A percentile compares a stretch with the other conserved stretches of the same genome.
phyloP scores from a whole-genome alignment of 768 basidiomycete species.

The Hericium erinaceus region DNA sequence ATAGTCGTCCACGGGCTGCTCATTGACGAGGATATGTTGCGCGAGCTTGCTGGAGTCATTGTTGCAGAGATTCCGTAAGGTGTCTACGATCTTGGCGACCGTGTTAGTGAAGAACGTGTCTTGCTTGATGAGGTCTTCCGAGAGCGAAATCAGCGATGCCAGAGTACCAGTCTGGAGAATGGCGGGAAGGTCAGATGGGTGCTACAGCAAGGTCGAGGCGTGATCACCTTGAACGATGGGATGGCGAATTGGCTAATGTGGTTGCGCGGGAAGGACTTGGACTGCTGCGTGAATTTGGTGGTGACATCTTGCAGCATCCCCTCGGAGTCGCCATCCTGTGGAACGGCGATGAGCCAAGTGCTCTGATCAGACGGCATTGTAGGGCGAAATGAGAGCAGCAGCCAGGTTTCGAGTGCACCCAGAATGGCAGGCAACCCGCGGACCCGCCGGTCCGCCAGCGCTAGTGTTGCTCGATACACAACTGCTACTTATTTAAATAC shows the following conservation, averaged over 20 bases:
- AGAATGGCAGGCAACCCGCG: neutral
- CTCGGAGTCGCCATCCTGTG: slow-evolving; percentile 79
- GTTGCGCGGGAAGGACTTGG: slow-evolving; percentile 36
- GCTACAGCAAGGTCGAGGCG: neutral
- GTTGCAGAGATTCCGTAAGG: slow-evolving; percentile 80
- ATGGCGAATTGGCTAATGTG: slow-evolving; percentile 60
- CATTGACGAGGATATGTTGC: slow-evolving; percentile 75
- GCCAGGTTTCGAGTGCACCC: neutral
- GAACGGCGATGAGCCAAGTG: slow-evolving; percentile 87
- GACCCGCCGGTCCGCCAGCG: neutral
- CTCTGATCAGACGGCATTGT: slow-evolving; percentile 92
- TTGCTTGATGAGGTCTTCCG: slow-evolving; percentile 88
- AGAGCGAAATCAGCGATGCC: slow-evolving; percentile 77
- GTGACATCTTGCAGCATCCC: slow-evolving; percentile 57
- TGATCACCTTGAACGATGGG: slow-evolving; percentile 81
- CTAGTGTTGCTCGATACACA: neutral
- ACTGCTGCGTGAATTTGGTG: slow-evolving; percentile 51
- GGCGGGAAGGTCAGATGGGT: neutral
- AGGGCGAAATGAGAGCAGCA: neutral
- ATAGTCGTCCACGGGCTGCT: slow-evolving; percentile 70
- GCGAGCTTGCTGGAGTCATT: slow-evolving; percentile 72
- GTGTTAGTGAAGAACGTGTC: slow-evolving; percentile 80
- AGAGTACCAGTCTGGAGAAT: slow-evolving; percentile 79
- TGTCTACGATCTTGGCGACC: slow-evolving; percentile 91
- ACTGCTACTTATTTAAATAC: neutral